phyloP scores from a whole-genome alignment of 257 asterid genomes.

The Craterostigma plantagineum region DNA sequence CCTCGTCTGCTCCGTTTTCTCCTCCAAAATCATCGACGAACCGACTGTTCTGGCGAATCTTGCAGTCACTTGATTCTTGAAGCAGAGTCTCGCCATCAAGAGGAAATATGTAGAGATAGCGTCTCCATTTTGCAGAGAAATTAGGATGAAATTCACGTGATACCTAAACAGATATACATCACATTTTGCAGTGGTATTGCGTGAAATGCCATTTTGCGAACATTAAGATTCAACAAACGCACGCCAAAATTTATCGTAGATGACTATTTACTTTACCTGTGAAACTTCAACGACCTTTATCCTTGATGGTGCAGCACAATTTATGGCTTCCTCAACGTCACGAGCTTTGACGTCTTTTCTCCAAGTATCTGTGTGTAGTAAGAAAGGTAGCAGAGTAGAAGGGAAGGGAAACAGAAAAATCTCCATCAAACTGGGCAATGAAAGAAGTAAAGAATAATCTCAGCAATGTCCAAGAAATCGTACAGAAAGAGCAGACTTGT shows the following conservation, averaged over 20 bases:
- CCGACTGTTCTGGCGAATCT: too few relatives aligned
- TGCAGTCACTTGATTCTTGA: too few relatives aligned
- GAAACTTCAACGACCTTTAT: constrained; percentile 48
- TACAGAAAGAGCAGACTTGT: constrained; percentile 97
- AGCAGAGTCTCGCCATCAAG: constrained; percentile 22
- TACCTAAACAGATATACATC: constrained; percentile 48
- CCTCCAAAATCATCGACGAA: constrained; percentile 13
- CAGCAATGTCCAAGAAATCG: constrained; percentile 16
- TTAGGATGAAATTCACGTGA: constrained; percentile 91
- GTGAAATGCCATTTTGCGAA: too few relatives aligned
- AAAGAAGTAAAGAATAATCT: too few relatives aligned
- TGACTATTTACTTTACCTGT: constrained; percentile 36
- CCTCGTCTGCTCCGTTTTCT: constrained; percentile 18
- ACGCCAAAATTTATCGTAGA: not conserved
- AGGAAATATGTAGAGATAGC: constrained; percentile 77
- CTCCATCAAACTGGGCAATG: constrained; percentile 5
- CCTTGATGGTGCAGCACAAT: constrained; percentile 49
- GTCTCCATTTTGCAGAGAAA: constrained; percentile 98
- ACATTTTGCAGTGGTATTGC: too few relatives aligned
- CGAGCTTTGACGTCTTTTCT: constrained; percentile 53
- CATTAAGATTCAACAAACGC: not conserved
- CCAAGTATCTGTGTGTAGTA: constrained; percentile 73
- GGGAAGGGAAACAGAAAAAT: too few relatives aligned
- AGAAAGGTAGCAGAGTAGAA: constrained; percentile 2
- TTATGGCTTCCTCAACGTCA: constrained; percentile 48